A percentile compares a stretch with the other conserved stretches of the same genome.
Conservation (phyloP, 1,284 basidiomycete genomes). For the Irpex lacteus region DNA sequence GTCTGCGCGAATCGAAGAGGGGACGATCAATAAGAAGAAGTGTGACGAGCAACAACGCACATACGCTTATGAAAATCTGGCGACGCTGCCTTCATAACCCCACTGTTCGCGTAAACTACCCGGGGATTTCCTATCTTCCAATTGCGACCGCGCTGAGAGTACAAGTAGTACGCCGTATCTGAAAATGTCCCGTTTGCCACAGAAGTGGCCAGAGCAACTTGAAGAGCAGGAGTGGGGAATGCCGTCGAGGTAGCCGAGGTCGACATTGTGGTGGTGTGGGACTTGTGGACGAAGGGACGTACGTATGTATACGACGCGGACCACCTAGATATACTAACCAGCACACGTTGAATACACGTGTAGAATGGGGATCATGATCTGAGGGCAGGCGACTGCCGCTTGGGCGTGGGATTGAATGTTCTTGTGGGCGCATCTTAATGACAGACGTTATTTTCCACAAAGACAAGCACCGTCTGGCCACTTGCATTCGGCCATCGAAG, state of each 20-base stretch:
- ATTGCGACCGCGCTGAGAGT: slow-evolving; percentile 12
- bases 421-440: too few species aligned
- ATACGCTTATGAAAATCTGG: slow-evolving; percentile 16
- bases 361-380: too few species aligned
- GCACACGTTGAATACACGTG: not conserved
- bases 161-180: slow-evolving; percentile 19
- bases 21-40: not conserved
- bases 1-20: not conserved
- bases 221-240: slow-evolving; percentile 8
- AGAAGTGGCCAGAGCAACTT: slow-evolving; percentile 15
- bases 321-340: not conserved
- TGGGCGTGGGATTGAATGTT: too few species aligned
- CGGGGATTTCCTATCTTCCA: slow-evolving; percentile 14
- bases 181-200: slow-evolving; percentile 13
- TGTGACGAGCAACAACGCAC: slow-evolving; percentile 3
- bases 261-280: not conserved
- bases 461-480: too few species aligned
- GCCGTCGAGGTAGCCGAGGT: not conserved
- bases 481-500: too few species aligned
- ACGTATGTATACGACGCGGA: not conserved
- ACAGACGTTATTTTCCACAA: too few species aligned
- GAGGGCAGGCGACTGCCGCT: too few species aligned
- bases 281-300: not conserved
- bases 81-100: slow-evolving; percentile 11
- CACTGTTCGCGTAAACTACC: slow-evolving; percentile 18